Base-by-base conservation (phyloP, 2,329 filamentous ascomycete genomes). In the Phoma sp. region DNA sequence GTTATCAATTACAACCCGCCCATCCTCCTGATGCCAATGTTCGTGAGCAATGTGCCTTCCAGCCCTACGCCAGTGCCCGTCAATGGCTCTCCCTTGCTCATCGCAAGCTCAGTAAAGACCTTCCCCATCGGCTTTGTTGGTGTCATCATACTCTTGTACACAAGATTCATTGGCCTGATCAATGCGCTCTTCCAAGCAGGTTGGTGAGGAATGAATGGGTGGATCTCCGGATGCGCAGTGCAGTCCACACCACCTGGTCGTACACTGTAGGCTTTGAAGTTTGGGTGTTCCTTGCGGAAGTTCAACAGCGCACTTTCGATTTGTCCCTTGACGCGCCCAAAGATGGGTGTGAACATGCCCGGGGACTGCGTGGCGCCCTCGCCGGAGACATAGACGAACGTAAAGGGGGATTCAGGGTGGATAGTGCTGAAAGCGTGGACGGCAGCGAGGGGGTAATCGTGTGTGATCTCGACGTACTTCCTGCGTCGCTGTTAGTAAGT, bases 311-410 rank as follows among this genome's bases (percentile, higher is more conserved):
- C 72, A 1, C 78, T 60, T 73, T 93, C 90, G 0, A 84, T 82
- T 67, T 85, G 80, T 11, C 89, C 90, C 71, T 93, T 92, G 49
- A 89, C 80, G 11, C 81, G 77, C 1, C 79, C 86, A 64, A 84
- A 92, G 37, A 84, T 73, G 15, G 81, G 71, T 0, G 87, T 83
- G 62, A 87, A 81, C 4, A 71, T 68, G 3, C 81, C 81, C 0
- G 87, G 88, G 1, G 74, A 74, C 15, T 81, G 80, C 1, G 85
- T 87, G 0, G 87, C 83, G 38, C 85, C 85, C 45, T 78, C 75
- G 42, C 87, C 88, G 0, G 89, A 92, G 25, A 92, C 82, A 66
- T 86, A 89, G 58, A 92, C 79, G 71, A 92, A 92, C 45, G 84
- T 84, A 72, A 92, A 87, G 0, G 85, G 83, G 33, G 78, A 67